Percentiles rank a stretch among this genome's conserved stretches.
Evolutionary conservation across 371 early-diverging fungal species (phyloP).

Genomic region (Dinochytrium kinnereticum): DNA sequence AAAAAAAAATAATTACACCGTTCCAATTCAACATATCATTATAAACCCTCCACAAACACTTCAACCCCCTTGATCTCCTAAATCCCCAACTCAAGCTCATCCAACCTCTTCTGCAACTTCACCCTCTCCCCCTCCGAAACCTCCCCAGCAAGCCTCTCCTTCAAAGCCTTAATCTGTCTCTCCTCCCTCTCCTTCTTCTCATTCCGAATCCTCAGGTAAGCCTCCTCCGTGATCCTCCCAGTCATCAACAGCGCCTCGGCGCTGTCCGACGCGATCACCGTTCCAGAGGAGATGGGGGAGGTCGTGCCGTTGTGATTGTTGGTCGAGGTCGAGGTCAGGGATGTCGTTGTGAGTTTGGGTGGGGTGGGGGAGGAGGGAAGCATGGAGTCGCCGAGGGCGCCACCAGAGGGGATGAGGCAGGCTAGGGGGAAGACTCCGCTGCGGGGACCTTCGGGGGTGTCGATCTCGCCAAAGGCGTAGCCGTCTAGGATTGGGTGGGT

Average conservation of each 20-base stretch:
- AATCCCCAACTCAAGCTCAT: conserved; percentile 22
- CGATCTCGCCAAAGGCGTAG: conserved; percentile 40
- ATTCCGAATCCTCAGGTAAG: conserved; percentile 22
- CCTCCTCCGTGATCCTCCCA: conserved; percentile 36
- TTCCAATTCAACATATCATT: neutral
- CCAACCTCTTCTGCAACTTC: conserved; percentile 21
- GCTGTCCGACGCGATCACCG: neutral
- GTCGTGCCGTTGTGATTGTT: neutral
- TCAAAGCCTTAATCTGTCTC: conserved; percentile 4
- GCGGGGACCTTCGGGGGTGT: conserved; percentile 15
- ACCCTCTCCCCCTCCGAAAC: neutral
- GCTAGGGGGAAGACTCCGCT: conserved; percentile 45
- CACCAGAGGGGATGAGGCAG: conserved; percentile 28
- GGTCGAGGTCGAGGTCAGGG: neutral
- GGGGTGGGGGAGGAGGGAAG: neutral
- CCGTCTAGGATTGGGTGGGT: conserved; percentile 30
- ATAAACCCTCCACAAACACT: neutral
- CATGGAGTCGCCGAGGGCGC: conserved; percentile 7
- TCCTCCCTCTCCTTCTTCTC: conserved; percentile 36
- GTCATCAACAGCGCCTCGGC: conserved; percentile 38
- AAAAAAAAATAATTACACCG: neutral
- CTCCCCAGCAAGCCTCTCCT: conserved; percentile 14
- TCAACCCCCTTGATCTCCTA: no score
- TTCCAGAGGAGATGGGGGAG: neutral
- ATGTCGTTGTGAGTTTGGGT: neutral